These are phyloP conservation scores for Haberlea rhodopensis DNA, from an alignment of 257 asterid genomes.

Conservation along the genomic window DNA sequence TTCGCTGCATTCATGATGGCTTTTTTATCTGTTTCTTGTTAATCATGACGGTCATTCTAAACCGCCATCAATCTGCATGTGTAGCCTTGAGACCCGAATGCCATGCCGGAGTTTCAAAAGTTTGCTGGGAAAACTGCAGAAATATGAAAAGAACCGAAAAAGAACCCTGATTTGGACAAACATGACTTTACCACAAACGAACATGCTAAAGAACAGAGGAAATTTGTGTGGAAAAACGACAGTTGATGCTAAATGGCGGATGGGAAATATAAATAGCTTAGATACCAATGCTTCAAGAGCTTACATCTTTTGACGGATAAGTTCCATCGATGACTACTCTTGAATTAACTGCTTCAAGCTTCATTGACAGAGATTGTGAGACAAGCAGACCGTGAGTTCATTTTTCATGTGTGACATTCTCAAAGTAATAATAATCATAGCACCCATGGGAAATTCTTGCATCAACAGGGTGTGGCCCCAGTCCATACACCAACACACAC, in stretches of 20 bases:
- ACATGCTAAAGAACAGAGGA: background rate
- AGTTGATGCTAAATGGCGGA: constrained; percentile 3
- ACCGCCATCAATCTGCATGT: constrained; percentile 93
- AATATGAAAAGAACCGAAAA: background rate
- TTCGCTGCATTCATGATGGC: constrained; percentile 30
- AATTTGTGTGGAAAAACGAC: background rate
- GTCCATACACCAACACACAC: too few relatives aligned
- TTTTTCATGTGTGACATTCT: constrained; percentile 17
- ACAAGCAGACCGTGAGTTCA: constrained; percentile 25
- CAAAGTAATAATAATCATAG: background rate
- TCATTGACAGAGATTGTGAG: constrained; percentile 81
- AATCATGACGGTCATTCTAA: constrained; percentile 57
- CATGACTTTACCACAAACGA: background rate
- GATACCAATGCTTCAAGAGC: constrained; percentile 26
- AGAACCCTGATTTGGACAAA: background rate
- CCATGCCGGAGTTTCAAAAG: constrained; percentile 59
- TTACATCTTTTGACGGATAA: constrained; percentile 77
- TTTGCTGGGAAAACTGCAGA: constrained; percentile 61
- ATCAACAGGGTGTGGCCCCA: too few relatives aligned
- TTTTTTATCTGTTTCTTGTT: constrained; percentile 9
- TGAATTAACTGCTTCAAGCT: constrained; percentile 88
- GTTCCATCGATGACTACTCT: constrained; percentile 59
- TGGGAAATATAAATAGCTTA: background rate
- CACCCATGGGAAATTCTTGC: too few relatives aligned
- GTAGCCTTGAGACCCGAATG: constrained; percentile 81